Percentiles rank a stretch among this genome's conserved stretches.
phyloP scores from a whole-genome alignment of 108 stramenopile genomes.

The Cyclotella sp. region DNA sequence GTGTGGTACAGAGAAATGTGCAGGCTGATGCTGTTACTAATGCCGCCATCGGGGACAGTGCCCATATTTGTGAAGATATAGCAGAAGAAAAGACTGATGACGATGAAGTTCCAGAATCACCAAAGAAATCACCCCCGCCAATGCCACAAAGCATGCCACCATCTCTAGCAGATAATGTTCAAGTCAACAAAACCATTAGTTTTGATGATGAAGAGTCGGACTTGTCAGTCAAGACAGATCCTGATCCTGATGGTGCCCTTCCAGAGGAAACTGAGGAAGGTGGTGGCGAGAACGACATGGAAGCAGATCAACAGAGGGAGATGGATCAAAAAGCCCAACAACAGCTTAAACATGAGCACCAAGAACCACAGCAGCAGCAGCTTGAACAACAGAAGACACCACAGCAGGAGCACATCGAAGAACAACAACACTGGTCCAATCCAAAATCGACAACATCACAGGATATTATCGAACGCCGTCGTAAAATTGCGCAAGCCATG shows the following conservation, averaged over 20 bases:
- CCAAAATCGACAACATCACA: slow-evolving; percentile 32
- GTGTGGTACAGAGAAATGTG: neutral
- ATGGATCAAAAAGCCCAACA: too few relatives aligned
- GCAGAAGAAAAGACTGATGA: too few relatives aligned
- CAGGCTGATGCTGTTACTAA: too few relatives aligned
- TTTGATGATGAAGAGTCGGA: slow-evolving; percentile 12
- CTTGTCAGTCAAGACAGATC: neutral
- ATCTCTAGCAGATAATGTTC: neutral
- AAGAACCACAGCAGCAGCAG: slow-evolving; percentile 7
- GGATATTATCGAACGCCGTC: slow-evolving; percentile 39
- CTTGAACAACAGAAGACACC: neutral
- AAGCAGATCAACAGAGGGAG: neutral
- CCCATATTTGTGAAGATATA: too few relatives aligned
- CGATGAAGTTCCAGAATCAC: too few relatives aligned
- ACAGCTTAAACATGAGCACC: too few relatives aligned
- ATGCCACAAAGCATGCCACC: neutral
- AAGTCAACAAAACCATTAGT: neutral
- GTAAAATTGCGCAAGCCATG: slow-evolving; percentile 52
- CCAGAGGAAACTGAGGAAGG: neutral
- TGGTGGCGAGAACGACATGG: neutral
- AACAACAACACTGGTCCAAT: slow-evolving; percentile 12
- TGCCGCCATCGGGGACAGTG: too few relatives aligned
- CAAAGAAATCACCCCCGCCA: neutral
- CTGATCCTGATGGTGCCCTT: neutral
- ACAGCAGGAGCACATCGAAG: neutral